Evolutionary conservation across 352 stramenopile genomes (phyloP).

Genomic region (Phytophthora melonis): DNA sequence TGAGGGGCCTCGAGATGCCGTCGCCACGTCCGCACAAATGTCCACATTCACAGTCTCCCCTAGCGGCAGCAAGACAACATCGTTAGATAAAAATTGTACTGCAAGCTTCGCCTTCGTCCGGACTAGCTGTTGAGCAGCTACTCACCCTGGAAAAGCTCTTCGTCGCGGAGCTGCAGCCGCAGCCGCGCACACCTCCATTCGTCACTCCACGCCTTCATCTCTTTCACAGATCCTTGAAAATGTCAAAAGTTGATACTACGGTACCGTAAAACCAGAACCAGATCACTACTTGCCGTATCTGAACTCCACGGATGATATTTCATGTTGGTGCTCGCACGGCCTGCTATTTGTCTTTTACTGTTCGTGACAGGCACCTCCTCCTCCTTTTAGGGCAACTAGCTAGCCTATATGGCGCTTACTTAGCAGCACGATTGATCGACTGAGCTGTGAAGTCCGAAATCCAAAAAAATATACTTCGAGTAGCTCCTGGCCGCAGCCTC

Average conservation of each 20-base stretch:
- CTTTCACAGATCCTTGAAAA: background rate
- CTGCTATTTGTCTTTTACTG: constrained; percentile 29
- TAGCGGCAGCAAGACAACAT: constrained; percentile 16
- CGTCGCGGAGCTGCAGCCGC: constrained; percentile 56
- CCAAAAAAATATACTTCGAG: constrained; percentile 48
- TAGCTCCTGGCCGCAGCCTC: constrained; percentile 24
- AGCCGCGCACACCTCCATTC: constrained; percentile 71
- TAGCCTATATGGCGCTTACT: constrained; percentile 22
- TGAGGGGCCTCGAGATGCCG: constrained; percentile 2
- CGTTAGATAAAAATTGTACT: constrained; percentile 10
- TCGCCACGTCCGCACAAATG: constrained; percentile 41
- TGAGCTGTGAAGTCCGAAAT: constrained; percentile 24
- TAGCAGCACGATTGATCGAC: constrained; percentile 28
- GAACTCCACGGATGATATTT: background rate
- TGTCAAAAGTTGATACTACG: constrained; percentile 23
- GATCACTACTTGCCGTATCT: background rate
- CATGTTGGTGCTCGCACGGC: background rate
- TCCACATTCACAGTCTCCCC: constrained; percentile 56
- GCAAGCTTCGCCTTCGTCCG: constrained; percentile 3
- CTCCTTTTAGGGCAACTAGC: constrained; percentile 3
- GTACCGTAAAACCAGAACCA: background rate
- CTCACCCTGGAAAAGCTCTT: constrained; percentile 74
- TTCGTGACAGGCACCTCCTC: constrained; percentile 10
- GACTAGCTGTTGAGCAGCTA: background rate
- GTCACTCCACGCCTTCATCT: constrained; percentile 70